Evolutionary conservation across 2,329 filamentous ascomycete genomes (phyloP), one percentile per base, ranked within the genome.

Genomic region (Xylaria polymorpha): DNA sequence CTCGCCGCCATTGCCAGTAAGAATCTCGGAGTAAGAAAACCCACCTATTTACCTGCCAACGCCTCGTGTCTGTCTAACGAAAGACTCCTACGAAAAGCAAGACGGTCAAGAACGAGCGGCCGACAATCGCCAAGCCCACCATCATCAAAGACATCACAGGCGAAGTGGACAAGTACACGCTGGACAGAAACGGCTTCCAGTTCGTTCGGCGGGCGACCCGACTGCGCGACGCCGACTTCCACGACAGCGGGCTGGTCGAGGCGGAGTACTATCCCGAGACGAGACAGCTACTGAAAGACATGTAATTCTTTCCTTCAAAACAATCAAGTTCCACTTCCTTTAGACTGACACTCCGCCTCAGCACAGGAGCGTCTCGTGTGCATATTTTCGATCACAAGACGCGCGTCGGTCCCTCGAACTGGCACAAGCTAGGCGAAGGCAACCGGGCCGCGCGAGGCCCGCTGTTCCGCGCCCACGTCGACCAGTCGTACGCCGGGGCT

Each of bases 331-430:
- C 1, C 15, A 10, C 7, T 7, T 18, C 10, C 18, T 50, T 41
- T 8, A 8, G 35, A 35, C 65, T 70, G 51, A 68, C 59, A 50
- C 8, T 25, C 10, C 37, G 35, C 6, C 10, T 14, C 1, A 87
- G 87, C 1, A 90, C 89, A 29, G 86, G 87, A 3, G 85, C 90
- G n/a, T 69, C 74, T 14, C 83, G 85, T n/a, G 83, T 93, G 9
- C 81, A 91, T 63, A 80, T 93, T 66, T 93, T 93, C 81, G 91
- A 93, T 80, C 90, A 94, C 79, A 93, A 91, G 12, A 89, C 93
- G 72, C 88, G 92, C 43, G 78, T 79, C 53, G 81, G 81, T 0
- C 81, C 80, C 7, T 79, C 81, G 3, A 77, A 83, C 65, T 94
- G 91, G 90, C 88, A 89, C 76, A 91, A 91, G 74, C 78, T 91